Evolutionary conservation across 441 rosid genomes (phyloP), one percentile per base, ranked within the genome.

Genomic region (Monsonia emarginata): DNA sequence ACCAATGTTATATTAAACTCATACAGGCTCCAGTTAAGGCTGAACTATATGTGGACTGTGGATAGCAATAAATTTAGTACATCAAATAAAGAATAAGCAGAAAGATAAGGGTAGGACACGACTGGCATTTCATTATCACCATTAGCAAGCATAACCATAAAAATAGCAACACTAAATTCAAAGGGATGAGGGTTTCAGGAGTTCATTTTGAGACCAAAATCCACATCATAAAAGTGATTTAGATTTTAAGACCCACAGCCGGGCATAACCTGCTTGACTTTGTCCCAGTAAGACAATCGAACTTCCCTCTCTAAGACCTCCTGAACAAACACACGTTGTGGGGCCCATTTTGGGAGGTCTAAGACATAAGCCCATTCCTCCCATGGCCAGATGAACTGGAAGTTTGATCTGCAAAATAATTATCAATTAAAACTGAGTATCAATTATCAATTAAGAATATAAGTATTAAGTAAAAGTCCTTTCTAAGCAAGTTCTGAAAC

Each of bases 361-460:
- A 95, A 74, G 72, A 95, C 98, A 83, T 82, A 82, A 65, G 90
- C 96, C 99, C 99, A 95, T 75, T 95, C 99, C 78, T 95, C 99
- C 99, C 99, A 95, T 5, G 99, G 99, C 99, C 99, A 95, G 72
- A 91, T 90, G 81, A 91, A 91, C 70, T 95, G 98, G 74, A 95
- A 95, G 76, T 95, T 95, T 69, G 99, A 95, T 72, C 99, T 95
- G 84, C 44, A 73, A 70, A 69, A 76, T 18, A 19, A 57, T 57
- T 26, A 57, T 57, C 27, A 68, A 40, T 59, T 28, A 14, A 68
- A n/a, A n/a, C n/a, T n/a, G n/a, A n/a, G n/a, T n/a, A n/a, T n/a
- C n/a, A n/a, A n/a, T n/a, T n/a, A n/a, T n/a, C n/a, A n/a, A n/a
- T n/a, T n/a, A n/a, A 9, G 34, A 30, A 63, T 50, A 18, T n/a